Evolutionary conservation across 805 yeast species (phyloP).

Genomic region (Debaryomyces tyrocola): DNA sequence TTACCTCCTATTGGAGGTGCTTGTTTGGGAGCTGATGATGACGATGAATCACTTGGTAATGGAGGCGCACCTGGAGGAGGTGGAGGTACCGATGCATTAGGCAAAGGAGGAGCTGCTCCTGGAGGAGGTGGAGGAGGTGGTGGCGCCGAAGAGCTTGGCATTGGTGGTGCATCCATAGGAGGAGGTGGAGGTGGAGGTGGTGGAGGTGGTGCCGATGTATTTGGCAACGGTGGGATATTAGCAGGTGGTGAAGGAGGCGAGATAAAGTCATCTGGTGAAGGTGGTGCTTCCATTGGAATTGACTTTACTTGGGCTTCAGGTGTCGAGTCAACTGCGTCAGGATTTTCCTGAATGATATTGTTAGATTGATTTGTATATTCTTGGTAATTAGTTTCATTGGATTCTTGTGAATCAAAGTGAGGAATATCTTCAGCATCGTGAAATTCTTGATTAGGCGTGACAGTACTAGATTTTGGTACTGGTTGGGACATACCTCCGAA

Average conservation of each 20-base stretch:
- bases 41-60: conserved; percentile 32
- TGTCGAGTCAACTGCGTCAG: conserved; percentile 10
- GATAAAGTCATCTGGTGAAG: background rate
- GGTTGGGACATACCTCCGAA: conserved; percentile 52
- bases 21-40: conserved; percentile 12
- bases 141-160: conserved; percentile 19
- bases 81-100: conserved; percentile 22
- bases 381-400: background rate
- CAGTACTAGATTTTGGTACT: conserved; percentile 6
- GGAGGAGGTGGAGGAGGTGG: conserved; percentile 16
- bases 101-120: conserved; percentile 21
- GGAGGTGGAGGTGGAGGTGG: conserved; percentile 17
- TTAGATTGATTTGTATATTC: background rate
- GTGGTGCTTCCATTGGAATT: conserved; percentile 15
- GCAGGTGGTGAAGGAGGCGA: conserved; percentile 8
- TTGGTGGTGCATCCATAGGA: conserved; percentile 6
- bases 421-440: conserved; percentile 7
- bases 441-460: background rate
- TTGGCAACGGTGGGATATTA: conserved; percentile 7
- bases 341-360: background rate
- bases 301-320: conserved; percentile 13
- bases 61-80: conserved; percentile 7
- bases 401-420: conserved; percentile 7
- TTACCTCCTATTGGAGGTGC: conserved; percentile 25
- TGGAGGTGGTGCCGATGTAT: conserved; percentile 12